phyloP scores from a whole-genome alignment of 23 red algal species.

The Gracilaria domingensis region DNA sequence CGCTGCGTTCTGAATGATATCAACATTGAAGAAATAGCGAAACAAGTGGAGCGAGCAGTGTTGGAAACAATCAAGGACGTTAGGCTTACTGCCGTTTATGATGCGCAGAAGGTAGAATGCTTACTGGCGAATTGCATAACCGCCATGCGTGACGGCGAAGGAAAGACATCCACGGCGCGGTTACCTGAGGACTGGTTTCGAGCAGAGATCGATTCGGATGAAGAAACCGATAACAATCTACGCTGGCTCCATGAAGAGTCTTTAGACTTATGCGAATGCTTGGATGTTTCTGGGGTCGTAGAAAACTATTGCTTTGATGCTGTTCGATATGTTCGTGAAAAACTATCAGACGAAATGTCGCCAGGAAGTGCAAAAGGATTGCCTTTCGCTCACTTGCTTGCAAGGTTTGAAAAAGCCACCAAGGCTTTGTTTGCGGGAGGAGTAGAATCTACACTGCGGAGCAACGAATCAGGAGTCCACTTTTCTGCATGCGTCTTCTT shows the following conservation, averaged over 20 bases:
- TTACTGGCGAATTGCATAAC: conserved; percentile 6
- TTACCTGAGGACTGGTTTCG: conserved; percentile 8
- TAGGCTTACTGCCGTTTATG: conserved; percentile 27
- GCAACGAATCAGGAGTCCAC: conserved; percentile 25
- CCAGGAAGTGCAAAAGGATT: conserved; percentile 16
- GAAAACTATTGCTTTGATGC: conserved; percentile 30
- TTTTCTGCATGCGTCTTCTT: conserved; percentile 67
- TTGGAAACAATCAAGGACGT: conserved; percentile 13
- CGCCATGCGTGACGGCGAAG: background rate
- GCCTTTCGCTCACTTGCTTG: conserved; percentile 45
- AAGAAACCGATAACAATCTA: conserved; percentile 32
- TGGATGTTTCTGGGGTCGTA: conserved; percentile 28
- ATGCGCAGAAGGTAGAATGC: conserved; percentile 22
- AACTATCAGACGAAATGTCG: conserved; percentile 20
- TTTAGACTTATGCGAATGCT: conserved; percentile 61
- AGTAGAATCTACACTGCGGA: background rate
- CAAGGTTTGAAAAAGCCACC: conserved; percentile 30
- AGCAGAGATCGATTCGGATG: background rate
- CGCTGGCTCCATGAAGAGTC: conserved; percentile 54
- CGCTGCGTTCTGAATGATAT: background rate
- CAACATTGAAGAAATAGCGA: conserved; percentile 6
- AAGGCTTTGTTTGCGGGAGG: conserved; percentile 1
- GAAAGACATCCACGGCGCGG: background rate
- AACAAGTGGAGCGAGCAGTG: conserved; percentile 7
- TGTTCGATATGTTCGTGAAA: conserved; percentile 14